phyloP scores from a whole-genome alignment of 139 green algal species.

The Chlamydomonas eustigma region DNA sequence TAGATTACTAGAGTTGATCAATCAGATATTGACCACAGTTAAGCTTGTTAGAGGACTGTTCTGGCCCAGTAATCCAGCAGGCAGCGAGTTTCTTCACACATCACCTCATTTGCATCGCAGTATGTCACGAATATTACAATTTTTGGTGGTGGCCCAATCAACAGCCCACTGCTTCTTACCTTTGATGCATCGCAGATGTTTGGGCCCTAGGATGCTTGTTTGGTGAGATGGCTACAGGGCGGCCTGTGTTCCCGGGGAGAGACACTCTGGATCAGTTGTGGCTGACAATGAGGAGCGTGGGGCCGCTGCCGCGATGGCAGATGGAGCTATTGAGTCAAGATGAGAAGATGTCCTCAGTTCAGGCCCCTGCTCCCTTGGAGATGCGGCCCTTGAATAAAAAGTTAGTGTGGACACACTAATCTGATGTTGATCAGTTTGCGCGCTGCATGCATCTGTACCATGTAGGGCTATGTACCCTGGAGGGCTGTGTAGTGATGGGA shows the following conservation, averaged over 20 bases:
- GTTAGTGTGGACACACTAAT: background rate
- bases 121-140: background rate
- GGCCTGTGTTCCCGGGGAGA: conserved; percentile 69
- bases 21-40: no score
- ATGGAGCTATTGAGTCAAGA: background rate
- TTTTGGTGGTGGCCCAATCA: background rate
- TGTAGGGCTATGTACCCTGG: background rate
- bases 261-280: conserved; percentile 31
- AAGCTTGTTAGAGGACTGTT: no score
- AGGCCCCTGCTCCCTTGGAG: background rate
- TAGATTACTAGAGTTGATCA: no score
- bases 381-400: background rate
- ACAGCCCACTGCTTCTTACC: background rate
- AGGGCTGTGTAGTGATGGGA: no score
- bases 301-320: conserved; percentile 27
- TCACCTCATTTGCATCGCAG: no score
- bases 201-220: conserved; percentile 58
- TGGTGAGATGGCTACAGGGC: conserved; percentile 65
- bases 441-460: no score
- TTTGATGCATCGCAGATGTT: conserved; percentile 14
- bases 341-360: background rate
- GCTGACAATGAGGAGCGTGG: conserved; percentile 31
- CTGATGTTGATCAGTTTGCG: no score
- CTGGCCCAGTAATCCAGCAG: no score
- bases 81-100: no score